phyloP scores from a whole-genome alignment of 257 asterid species.

The Cordia subcordata region DNA sequence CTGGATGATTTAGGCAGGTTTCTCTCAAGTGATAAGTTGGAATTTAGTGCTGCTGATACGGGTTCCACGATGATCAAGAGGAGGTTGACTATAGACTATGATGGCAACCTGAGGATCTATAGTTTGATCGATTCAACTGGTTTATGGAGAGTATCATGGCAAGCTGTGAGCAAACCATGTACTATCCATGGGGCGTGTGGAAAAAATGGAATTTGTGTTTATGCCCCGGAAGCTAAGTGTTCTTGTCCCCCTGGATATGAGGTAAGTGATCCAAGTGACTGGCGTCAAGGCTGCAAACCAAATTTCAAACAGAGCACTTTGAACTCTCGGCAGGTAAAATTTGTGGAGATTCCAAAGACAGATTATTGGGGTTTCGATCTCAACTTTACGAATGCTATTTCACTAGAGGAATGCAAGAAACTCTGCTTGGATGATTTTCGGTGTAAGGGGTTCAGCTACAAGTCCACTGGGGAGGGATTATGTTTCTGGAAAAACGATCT shows the following conservation, averaged over 20 bases:
- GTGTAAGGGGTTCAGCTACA: conserved; percentile 53
- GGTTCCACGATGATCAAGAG: conserved; percentile 37
- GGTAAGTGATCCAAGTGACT: conserved; percentile 30
- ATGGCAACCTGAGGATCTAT: conserved; percentile 52
- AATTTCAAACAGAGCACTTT: conserved; percentile 24
- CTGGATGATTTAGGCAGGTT: conserved; percentile 44
- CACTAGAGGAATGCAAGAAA: conserved; percentile 37
- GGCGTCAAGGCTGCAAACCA: conserved; percentile 53
- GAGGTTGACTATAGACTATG: conserved; percentile 44
- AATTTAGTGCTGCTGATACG: conserved; percentile 37
- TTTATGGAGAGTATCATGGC: conserved; percentile 50
- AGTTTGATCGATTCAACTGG: conserved; percentile 40
- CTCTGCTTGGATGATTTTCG: conserved; percentile 31
- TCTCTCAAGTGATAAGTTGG: conserved; percentile 41
- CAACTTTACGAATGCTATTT: conserved; percentile 9
- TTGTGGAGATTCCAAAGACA: conserved; percentile 41
- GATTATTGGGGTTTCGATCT: conserved; percentile 69
- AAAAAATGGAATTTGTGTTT: conserved; percentile 28
- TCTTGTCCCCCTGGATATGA: conserved; percentile 58
- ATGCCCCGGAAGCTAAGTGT: conserved; percentile 33
- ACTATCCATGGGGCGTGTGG: conserved; percentile 45
- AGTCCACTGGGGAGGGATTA: conserved; percentile 37
- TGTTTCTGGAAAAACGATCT: conserved; percentile 52
- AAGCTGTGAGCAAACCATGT: conserved; percentile 45
- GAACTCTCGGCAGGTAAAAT: conserved; percentile 27